Evolutionary conservation across 2,329 filamentous ascomycete genomes (phyloP).

Genomic region (Diaporthe ampelina): DNA sequence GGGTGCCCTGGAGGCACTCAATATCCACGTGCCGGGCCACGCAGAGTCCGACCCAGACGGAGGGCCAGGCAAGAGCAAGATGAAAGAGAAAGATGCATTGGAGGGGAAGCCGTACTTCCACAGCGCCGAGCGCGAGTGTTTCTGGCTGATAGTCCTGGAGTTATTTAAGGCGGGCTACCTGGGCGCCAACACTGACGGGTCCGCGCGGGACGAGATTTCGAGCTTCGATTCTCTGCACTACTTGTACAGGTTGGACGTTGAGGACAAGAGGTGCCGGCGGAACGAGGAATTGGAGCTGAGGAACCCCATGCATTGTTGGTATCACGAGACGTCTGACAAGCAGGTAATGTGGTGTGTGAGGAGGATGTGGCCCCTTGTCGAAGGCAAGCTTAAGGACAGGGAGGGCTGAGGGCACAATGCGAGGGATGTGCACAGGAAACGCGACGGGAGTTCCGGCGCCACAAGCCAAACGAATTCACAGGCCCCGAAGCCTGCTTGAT

Average conservation of each 20-base stretch:
- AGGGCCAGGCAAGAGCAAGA: not conserved
- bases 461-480: not conserved
- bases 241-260: constrained; percentile 35
- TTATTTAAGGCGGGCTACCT: constrained; percentile 32
- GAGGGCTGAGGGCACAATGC: not conserved
- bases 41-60: not conserved
- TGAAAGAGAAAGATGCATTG: not conserved
- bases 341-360: constrained; percentile 27
- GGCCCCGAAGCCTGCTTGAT: not conserved
- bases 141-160: constrained; percentile 31
- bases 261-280: constrained; percentile 19
- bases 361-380: constrained; percentile 27
- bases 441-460: not conserved
- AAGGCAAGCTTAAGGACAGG: not conserved
- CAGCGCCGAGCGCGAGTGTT: constrained; percentile 23
- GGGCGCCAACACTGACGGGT: constrained; percentile 19
- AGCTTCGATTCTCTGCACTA: constrained; percentile 36
- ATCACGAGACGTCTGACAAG: constrained; percentile 33
- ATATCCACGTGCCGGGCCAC: not conserved
- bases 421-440: not conserved
- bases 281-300: constrained; percentile 32
- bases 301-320: constrained; percentile 33
- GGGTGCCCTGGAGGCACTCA: constrained; percentile 20
- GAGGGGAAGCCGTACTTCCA: constrained; percentile 32
- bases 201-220: constrained; percentile 12